phyloP scores from a whole-genome alignment of 139 green algal species.

The Closterium sp. region DNA sequence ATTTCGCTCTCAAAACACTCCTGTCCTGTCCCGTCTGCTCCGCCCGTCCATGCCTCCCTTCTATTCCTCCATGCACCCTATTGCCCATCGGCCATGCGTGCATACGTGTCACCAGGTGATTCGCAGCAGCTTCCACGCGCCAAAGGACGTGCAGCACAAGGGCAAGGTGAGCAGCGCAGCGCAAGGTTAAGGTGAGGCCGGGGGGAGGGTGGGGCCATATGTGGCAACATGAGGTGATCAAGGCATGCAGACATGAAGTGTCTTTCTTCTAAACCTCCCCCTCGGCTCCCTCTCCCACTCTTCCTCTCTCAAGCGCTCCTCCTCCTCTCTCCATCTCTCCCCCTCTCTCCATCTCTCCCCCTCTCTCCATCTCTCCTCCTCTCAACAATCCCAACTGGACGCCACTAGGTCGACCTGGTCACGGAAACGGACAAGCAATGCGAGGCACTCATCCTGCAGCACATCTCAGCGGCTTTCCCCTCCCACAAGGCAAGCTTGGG shows the following conservation, averaged over 20 bases:
- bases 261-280: too few species aligned
- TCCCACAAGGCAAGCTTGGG: slow-evolving; percentile 39
- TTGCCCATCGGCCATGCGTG: neutral
- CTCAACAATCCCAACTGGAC: neutral
- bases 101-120: slow-evolving; percentile 18
- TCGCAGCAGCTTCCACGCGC: slow-evolving; percentile 16
- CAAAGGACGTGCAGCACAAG: slow-evolving; percentile 36
- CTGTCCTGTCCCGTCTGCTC: too few species aligned
- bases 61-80: neutral
- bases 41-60: neutral
- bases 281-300: too few species aligned
- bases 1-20: too few species aligned
- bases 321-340: neutral
- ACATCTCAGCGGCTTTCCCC: slow-evolving; percentile 69
- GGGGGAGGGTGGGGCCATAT: too few species aligned
- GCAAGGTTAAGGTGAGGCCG: too few species aligned
- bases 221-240: too few species aligned
- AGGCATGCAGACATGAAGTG: too few species aligned
- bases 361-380: neutral
- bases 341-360: neutral
- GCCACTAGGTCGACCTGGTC: slow-evolving; percentile 78
- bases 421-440: slow-evolving; percentile 92
- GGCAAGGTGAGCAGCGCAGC: slow-evolving; percentile 10
- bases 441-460: slow-evolving; percentile 65
- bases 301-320: neutral